phyloP scores from a whole-genome alignment of 805 yeast genomes.

The Starmerella stigmatis region DNA sequence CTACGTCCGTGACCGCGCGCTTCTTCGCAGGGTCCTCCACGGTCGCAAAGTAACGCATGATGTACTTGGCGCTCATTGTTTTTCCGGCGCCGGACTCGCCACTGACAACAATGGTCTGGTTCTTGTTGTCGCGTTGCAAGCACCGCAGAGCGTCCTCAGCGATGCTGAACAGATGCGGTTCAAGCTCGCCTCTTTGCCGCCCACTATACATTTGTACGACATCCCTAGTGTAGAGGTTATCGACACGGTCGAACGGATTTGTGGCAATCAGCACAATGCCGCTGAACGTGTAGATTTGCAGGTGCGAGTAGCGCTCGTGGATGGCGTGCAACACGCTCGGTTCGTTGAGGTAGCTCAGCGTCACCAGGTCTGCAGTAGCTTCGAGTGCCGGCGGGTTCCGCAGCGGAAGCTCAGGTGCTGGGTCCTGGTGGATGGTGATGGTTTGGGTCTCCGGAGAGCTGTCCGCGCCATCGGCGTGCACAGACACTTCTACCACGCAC shows the following conservation, averaged over 20 bases:
- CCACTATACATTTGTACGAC: constrained; percentile 93
- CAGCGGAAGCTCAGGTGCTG: constrained; percentile 61
- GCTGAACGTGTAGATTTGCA: constrained; percentile 87
- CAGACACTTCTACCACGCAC: constrained; percentile 40
- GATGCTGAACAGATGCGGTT: constrained; percentile 93
- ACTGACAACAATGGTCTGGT: constrained; percentile 91
- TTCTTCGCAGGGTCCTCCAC: constrained; percentile 51
- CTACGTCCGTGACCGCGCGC: constrained; percentile 8
- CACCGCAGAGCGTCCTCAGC: constrained; percentile 96
- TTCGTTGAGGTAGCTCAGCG: constrained; percentile 83
- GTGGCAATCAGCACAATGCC: constrained; percentile 96
- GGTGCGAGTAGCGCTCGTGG: constrained; percentile 74
- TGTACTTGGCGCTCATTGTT: constrained; percentile 92
- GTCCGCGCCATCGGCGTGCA: constrained; percentile 32
- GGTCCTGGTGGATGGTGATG: constrained; percentile 33
- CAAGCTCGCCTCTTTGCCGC: constrained; percentile 84
- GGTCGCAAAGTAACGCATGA: constrained; percentile 94
- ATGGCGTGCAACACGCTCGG: constrained; percentile 95
- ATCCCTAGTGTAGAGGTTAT: constrained; percentile 80
- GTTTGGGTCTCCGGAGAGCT: constrained; percentile 15
- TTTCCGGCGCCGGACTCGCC: constrained; percentile 99
- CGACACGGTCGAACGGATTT: constrained; percentile 88
- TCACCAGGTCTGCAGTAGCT: constrained; percentile 88
- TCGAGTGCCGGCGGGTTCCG: constrained; percentile 82
- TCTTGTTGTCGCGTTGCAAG: constrained; percentile 73